Base-by-base conservation (phyloP, 495 filamentous ascomycete genomes). In the Chaetomidium leptoderma region DNA sequence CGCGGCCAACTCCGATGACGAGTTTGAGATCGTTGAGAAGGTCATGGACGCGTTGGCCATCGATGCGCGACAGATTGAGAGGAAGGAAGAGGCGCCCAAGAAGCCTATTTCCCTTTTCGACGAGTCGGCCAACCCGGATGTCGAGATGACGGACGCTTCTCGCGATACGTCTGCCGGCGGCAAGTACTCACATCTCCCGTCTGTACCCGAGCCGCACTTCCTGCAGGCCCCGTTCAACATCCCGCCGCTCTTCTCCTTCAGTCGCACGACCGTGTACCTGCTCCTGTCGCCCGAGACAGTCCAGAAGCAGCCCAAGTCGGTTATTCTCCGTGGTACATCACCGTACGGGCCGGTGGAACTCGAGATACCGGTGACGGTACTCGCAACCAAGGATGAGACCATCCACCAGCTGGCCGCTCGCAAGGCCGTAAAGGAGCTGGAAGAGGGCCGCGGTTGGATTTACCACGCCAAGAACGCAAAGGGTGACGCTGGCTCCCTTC, bases 381-480 rank as follows among this genome's bases (percentile, higher is more conserved):
- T 84, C 0, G 59, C 74, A 0, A 66, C 69, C 3, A 71, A 70
- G 39, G 77, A 75, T 3, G 72, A 83, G 53, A 88, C 81, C 0
- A 81, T 91, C 51, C 86, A 90, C 63, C 83, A 86, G 58, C 78
- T 90, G 2, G 85, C 85, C 1, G 85, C 85, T 0, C 80, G 80
- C 48, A 88, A 87, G 65, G 83, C 84, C 1, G 72, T 86, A 17
- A 67, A 78, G 24, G 87, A 90, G 52, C 76, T 91, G 0, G 86
- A 90, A 66, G 83, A 87, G 65, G 80, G 76, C 4, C 76, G 83
- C 27, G 83, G 86, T 17, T 90, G 87, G 84, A 70, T 90, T 30
- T 66, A 69, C 46, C 72, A 81, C 23, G 77, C 78, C 19, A 78
- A 71, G 32, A 72, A 80, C 3, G 36, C 44, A 11, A 55, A 29